Conservation (phyloP, 1,139 yeast genomes). For the Geotrichum candidum region DNA sequence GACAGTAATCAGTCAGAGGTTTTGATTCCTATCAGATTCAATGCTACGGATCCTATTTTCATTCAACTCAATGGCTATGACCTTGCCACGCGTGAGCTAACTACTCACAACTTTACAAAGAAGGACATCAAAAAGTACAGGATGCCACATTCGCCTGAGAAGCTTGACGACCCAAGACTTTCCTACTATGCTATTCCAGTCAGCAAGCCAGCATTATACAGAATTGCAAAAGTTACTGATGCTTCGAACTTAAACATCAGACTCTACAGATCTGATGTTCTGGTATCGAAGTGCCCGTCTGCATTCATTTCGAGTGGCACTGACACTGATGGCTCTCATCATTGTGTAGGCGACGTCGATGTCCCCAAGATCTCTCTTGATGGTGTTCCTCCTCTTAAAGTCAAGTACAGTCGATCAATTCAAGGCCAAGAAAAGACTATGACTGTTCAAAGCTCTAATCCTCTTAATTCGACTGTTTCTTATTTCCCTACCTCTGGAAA, state of each 20-base stretch:
- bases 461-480: conserved; percentile 27
- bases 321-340: conserved; percentile 36
- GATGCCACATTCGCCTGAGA: conserved; percentile 37
- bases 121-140: conserved; percentile 43
- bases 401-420: conserved; percentile 54
- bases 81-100: conserved; percentile 48
- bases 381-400: conserved; percentile 73
- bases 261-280: conserved; percentile 55
- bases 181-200: conserved; percentile 56
- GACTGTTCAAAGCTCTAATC: conserved; percentile 45
- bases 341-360: conserved; percentile 60
- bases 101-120: conserved; percentile 50
- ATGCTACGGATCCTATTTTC: conserved; percentile 69
- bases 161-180: conserved; percentile 31
- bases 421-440: conserved; percentile 42
- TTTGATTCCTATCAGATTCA: conserved; percentile 69
- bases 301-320: conserved; percentile 43
- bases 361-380: conserved; percentile 50
- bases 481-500: conserved; percentile 16
- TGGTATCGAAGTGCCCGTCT: conserved; percentile 72
- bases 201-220: conserved; percentile 65
- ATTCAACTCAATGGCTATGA: conserved; percentile 62
- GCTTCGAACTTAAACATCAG: conserved; percentile 54
- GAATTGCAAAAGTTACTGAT: conserved; percentile 60
- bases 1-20: conserved; percentile 32